A percentile compares a stretch with the other conserved stretches of the same genome.
These are phyloP conservation scores for Blastobotrys persicus DNA, from an alignment of 1,139 yeast genomes.

Conservation along the genomic window DNA sequence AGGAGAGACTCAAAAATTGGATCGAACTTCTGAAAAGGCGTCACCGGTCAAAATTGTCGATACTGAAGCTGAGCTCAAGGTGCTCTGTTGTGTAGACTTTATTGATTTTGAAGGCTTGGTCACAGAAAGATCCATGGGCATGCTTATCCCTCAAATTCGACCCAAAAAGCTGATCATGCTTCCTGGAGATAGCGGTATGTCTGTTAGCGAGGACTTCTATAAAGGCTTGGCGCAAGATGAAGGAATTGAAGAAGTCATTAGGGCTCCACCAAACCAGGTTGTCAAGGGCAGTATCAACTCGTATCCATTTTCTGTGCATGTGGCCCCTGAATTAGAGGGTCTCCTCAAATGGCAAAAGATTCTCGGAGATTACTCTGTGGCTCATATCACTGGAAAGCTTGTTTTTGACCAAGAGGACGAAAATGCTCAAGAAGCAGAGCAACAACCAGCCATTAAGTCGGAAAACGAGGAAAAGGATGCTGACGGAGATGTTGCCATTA, in stretches of 20 bases:
- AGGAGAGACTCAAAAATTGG: constrained; percentile 49
- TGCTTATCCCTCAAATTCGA: constrained; percentile 74
- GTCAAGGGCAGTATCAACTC: constrained; percentile 58
- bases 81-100: constrained; percentile 71
- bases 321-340: constrained; percentile 65
- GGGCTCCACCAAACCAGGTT: constrained; percentile 43
- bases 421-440: constrained; percentile 17
- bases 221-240: constrained; percentile 8
- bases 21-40: constrained; percentile 45
- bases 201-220: constrained; percentile 8
- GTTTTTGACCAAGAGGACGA: constrained; percentile 13
- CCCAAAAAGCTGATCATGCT: constrained; percentile 69
- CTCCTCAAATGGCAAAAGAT: constrained; percentile 79
- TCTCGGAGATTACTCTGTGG: constrained; percentile 76
- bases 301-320: constrained; percentile 66
- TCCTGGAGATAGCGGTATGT: constrained; percentile 17
- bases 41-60: constrained; percentile 53
- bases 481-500: constrained; percentile 6
- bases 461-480: constrained; percentile 23
- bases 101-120: constrained; percentile 85
- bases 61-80: constrained; percentile 41
- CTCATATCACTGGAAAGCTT: constrained; percentile 78
- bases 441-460: constrained; percentile 1
- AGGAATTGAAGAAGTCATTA: constrained; percentile 27
- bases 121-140: constrained; percentile 76